A percentile compares a stretch with the other conserved stretches of the same genome.
These are phyloP conservation scores for Schizochytrium sp. DNA, from an alignment of 108 stramenopile species.

Conservation along the genomic window DNA sequence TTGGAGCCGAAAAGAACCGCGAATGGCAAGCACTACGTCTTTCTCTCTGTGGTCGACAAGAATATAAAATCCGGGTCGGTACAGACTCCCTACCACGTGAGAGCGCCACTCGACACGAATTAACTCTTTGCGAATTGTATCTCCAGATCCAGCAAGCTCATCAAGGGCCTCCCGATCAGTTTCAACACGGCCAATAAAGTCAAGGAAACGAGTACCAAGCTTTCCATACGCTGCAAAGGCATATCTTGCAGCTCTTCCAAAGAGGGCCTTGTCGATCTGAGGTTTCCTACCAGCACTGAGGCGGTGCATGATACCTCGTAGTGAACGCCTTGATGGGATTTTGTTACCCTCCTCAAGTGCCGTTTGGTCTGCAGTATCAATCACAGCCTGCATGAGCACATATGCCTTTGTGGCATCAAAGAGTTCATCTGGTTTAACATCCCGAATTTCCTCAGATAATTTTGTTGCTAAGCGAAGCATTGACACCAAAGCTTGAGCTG, in stretches of 20 bases:
- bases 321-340: no score
- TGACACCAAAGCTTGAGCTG: conserved; percentile 9
- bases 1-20: conserved; percentile 16
- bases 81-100: conserved; percentile 9
- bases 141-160: not conserved
- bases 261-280: not conserved
- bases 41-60: conserved; percentile 24
- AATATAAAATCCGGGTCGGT: conserved; percentile 7
- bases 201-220: not conserved
- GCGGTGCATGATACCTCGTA: not conserved
- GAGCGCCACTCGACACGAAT: not conserved
- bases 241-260: not conserved
- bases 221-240: conserved; percentile 46
- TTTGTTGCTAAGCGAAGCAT: conserved; percentile 22
- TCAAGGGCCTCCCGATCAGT: conserved; percentile 39
- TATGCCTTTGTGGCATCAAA: conserved; percentile 20
- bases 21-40: conserved; percentile 27
- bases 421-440: not conserved
- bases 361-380: not conserved
- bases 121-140: not conserved
- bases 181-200: not conserved
- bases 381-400: not conserved
- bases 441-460: conserved; percentile 18
- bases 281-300: not conserved
- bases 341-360: not conserved